These are phyloP conservation scores for Dendrocalamus latiflorus DNA, from an alignment of 202 grass and related monocot genomes.

Conservation along the genomic window DNA sequence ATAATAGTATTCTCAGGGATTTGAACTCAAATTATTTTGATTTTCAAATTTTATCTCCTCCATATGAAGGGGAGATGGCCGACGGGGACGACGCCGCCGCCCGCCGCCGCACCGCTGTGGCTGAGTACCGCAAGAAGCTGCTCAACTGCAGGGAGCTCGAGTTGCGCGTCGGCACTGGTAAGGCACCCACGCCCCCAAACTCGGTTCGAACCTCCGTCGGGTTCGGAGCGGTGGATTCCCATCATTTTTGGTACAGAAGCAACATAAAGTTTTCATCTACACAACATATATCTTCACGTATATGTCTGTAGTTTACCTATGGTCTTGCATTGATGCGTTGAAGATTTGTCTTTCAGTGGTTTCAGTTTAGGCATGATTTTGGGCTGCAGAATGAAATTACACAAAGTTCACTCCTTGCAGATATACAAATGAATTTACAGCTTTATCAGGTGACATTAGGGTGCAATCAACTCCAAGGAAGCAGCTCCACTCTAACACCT, in stretches of 20 bases:
- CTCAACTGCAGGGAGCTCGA: too few species aligned
- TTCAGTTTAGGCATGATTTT: background rate
- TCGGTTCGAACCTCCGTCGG: too few species aligned
- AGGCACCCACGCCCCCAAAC: too few species aligned
- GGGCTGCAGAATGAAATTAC: background rate
- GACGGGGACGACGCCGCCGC: too few species aligned
- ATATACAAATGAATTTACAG: conserved; percentile 14
- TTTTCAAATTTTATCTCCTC: too few species aligned
- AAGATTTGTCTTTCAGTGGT: background rate
- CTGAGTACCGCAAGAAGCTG: too few species aligned
- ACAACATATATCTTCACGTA: background rate
- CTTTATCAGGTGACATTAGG: conserved; percentile 24
- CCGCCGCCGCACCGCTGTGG: too few species aligned
- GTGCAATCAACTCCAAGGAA: conserved; percentile 44
- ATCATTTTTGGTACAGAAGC: background rate
- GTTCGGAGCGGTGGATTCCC: too few species aligned
- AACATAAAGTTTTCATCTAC: background rate
- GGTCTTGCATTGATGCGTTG: background rate
- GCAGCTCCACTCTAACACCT: conserved; percentile 17
- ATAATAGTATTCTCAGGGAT: too few species aligned
- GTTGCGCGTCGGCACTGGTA: too few species aligned
- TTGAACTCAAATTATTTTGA: too few species aligned
- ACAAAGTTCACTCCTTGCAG: background rate
- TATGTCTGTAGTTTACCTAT: background rate
- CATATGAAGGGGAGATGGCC: too few species aligned